These are phyloP conservation scores for Hemerocallis citrina DNA, from an alignment of 106 monocot genomes.

Conservation along the genomic window DNA sequence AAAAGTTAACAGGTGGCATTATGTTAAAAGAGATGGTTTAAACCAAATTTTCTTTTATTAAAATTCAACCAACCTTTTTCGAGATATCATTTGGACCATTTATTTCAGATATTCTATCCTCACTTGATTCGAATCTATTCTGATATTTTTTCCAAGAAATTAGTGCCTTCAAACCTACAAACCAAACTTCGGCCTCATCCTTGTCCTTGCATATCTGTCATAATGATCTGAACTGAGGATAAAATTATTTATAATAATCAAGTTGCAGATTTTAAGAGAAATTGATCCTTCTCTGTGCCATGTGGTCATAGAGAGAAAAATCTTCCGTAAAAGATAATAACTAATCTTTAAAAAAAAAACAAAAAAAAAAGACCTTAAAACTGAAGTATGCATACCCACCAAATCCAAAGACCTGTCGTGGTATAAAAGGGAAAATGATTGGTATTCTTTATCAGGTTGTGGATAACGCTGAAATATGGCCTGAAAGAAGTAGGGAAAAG, in stretches of 20 bases:
- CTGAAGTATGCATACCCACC: slow-evolving; percentile 25
- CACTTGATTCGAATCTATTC: slow-evolving; percentile 34
- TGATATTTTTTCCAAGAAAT: slow-evolving; percentile 26
- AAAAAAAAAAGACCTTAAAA: background rate
- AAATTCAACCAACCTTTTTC: slow-evolving; percentile 25
- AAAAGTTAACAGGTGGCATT: background rate
- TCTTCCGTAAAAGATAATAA: background rate
- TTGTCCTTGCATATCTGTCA: slow-evolving; percentile 82
- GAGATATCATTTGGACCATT: slow-evolving; percentile 33
- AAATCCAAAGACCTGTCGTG: slow-evolving; percentile 75
- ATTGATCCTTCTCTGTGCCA: background rate
- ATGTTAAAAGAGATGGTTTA: background rate
- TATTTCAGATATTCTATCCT: slow-evolving; percentile 37
- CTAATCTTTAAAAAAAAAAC: background rate
- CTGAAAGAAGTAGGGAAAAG: slow-evolving; percentile 26
- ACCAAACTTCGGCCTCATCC: slow-evolving; percentile 79
- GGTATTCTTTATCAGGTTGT: slow-evolving; percentile 86
- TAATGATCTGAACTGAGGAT: background rate
- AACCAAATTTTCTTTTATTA: too few relatives aligned
- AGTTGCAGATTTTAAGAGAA: background rate
- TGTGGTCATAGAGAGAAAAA: background rate
- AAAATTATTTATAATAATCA: background rate
- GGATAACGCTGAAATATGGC: slow-evolving; percentile 86
- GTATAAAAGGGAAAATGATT: slow-evolving; percentile 92
- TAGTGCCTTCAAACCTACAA: slow-evolving; percentile 64